A percentile compares a stretch with the other conserved stretches of the same genome.
Evolutionary conservation across 140 eudicot genomes (phyloP).

Genomic region (Anethum foeniculum): DNA sequence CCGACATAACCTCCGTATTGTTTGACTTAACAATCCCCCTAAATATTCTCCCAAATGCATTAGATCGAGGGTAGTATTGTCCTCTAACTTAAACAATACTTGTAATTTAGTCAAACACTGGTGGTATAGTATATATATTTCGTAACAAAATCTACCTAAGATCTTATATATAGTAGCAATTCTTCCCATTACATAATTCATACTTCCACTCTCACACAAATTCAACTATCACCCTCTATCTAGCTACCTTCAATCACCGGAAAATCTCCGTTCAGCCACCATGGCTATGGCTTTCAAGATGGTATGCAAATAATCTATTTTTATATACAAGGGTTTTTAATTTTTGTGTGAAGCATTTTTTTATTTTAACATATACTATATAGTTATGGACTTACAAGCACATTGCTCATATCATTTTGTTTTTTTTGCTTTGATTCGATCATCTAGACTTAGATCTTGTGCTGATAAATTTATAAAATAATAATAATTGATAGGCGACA

Average conservation of each 20-base stretch:
- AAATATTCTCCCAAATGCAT: not conserved
- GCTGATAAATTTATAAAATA: not conserved
- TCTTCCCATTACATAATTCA: conserved; percentile 17
- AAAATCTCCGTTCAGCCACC: conserved; percentile 12
- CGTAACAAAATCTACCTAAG: conserved; percentile 21
- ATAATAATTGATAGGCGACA: conserved; percentile 45
- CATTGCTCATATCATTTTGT: not conserved
- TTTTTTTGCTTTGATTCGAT: not conserved
- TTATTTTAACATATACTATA: not conserved
- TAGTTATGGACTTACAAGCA: not conserved
- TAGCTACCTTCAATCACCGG: not conserved
- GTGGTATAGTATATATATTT: conserved; percentile 41
- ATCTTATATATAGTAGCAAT: not conserved
- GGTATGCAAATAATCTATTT: conserved; percentile 30
- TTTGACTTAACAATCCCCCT: not conserved
- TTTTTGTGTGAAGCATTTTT: not conserved
- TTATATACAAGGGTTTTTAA: not conserved
- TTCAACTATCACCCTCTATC: not conserved
- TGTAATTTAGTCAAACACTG: conserved; percentile 20
- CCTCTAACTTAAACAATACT: not conserved
- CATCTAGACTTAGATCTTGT: conserved; percentile 1
- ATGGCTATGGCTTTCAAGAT: conserved; percentile 99
- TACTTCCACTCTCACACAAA: not conserved
- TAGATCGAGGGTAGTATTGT: not conserved
- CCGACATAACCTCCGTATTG: not conserved